Evolutionary conservation across 176 grass and related monocot species (phyloP), one percentile per base, ranked within the genome.

Genomic region (Oryza longistaminata): DNA sequence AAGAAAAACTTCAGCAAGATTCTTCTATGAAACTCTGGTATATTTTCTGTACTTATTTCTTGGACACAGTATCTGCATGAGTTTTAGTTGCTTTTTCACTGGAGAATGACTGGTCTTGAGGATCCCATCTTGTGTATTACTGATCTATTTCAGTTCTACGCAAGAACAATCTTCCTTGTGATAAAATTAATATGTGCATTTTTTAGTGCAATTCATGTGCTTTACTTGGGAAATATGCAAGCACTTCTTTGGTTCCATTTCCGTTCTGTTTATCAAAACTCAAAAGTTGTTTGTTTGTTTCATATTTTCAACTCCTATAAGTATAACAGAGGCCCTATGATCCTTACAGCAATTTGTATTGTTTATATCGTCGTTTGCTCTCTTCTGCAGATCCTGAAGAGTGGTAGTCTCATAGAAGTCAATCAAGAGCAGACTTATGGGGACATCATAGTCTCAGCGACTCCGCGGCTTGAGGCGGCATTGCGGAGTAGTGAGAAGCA

Each of bases 11-110:
- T 85, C 89, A 78, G 93, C 96, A 74, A 91, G 82, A 75, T 96
- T 96, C 78, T 99, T 99, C 55, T 96, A 91, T 62, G 96, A 96
- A 90, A 96, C 84, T 74, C 86, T 99, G 96, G 96, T 96, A 88
- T 55, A 71, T 72, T 61, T 81, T 13, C 26, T 82, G 77, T 70
- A 22, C 44, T 72, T 68, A 42, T 42, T 73, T 72, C 60, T 35
- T 58, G 60, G 43, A 67, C 62, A 67, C 62, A 64, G 40, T 68
- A 68, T 26, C 27, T 43, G 16, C 29, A 17, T 68, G 26, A 69
- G 3, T 34, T 73, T 2, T 70, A 71, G 60, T 42, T 44, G 44
- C 22, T 74, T 62, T 89, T 73, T 83, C 72, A 22, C 7, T 61
- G 31, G 24, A 15, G 16, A 62, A 26, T 40, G 61, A 15, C 66